phyloP scores from a whole-genome alignment of 768 basidiomycete species.

The Serendipita vermifera region DNA sequence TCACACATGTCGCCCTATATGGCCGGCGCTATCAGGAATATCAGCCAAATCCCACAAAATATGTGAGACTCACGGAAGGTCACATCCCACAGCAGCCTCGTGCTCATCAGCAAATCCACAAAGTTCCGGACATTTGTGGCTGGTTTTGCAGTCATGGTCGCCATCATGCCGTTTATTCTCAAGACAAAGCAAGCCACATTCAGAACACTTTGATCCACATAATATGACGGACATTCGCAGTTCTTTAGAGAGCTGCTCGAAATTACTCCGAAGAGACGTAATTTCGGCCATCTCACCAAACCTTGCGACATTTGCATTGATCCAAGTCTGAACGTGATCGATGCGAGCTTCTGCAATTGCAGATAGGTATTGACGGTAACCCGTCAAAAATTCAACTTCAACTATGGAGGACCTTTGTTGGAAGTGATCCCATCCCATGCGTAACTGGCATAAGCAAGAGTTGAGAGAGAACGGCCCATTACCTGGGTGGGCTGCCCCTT shows the following conservation, averaged over 20 bases:
- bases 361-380: slow-evolving; percentile 29
- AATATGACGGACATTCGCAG: slow-evolving; percentile 35
- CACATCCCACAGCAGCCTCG: slow-evolving; percentile 30
- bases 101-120: slow-evolving; percentile 35
- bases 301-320: slow-evolving; percentile 34
- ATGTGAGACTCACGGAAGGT: slow-evolving; percentile 31
- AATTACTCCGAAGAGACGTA: slow-evolving; percentile 31
- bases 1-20: slow-evolving; percentile 43
- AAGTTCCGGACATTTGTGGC: slow-evolving; percentile 32
- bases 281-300: slow-evolving; percentile 36
- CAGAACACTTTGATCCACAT: slow-evolving; percentile 36
- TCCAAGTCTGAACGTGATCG: slow-evolving; percentile 40
- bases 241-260: slow-evolving; percentile 33
- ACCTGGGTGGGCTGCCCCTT: background rate
- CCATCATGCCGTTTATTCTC: slow-evolving; percentile 33
- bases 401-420: slow-evolving; percentile 23
- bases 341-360: slow-evolving; percentile 32
- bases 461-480: background rate
- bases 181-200: slow-evolving; percentile 40
- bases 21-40: slow-evolving; percentile 37
- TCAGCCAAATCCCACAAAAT: background rate
- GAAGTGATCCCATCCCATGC: background rate
- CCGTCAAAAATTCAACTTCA: slow-evolving; percentile 33
- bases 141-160: slow-evolving; percentile 39
- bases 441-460: background rate